A percentile compares a stretch with the other conserved stretches of the same genome.
These are phyloP conservation scores for Tricladium varicosporioides DNA, from an alignment of 2,329 filamentous ascomycete genomes.

Conservation along the genomic window DNA sequence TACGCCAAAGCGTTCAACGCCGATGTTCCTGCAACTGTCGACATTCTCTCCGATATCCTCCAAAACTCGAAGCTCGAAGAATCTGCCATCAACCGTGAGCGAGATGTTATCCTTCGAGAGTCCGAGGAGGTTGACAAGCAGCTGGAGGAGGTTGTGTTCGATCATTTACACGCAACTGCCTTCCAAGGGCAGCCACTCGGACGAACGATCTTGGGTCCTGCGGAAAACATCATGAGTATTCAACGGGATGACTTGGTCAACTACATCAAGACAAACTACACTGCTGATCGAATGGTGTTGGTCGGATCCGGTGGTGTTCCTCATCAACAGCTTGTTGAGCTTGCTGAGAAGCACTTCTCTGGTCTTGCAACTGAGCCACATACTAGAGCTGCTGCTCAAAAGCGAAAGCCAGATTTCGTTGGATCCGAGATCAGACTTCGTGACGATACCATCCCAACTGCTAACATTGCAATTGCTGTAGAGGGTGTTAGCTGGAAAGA, in stretches of 20 bases:
- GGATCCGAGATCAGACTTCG: conserved; percentile 94
- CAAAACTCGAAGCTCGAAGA: conserved; percentile 98
- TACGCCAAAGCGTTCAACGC: conserved; percentile 99
- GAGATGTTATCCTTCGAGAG: conserved; percentile 97
- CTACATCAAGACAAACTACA: conserved; percentile 99
- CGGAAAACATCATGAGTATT: conserved; percentile 98
- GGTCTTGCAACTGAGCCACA: conserved; percentile 73
- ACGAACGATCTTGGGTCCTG: conserved; percentile 95
- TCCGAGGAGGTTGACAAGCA: conserved; percentile 99
- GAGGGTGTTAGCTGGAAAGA: conserved; percentile 99
- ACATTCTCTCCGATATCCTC: conserved; percentile 98
- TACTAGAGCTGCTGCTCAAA: conserved; percentile 66
- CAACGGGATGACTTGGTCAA: conserved; percentile 83
- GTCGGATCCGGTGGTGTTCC: conserved; percentile 93
- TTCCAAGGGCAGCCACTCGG: conserved; percentile 95
- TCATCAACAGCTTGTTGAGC: conserved; percentile 89
- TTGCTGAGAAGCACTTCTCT: conserved; percentile 95
- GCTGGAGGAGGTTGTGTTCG: conserved; percentile 98
- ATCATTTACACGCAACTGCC: conserved; percentile 97
- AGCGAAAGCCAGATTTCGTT: conserved; percentile 90
- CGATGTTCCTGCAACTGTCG: conserved; percentile 93
- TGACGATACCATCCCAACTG: conserved; percentile 92
- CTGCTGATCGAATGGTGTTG: conserved; percentile 98
- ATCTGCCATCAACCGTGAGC: conserved; percentile 91
- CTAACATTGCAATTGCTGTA: conserved; percentile 97